phyloP scores from a whole-genome alignment of 805 yeast species.

The Candida morakotiae region DNA sequence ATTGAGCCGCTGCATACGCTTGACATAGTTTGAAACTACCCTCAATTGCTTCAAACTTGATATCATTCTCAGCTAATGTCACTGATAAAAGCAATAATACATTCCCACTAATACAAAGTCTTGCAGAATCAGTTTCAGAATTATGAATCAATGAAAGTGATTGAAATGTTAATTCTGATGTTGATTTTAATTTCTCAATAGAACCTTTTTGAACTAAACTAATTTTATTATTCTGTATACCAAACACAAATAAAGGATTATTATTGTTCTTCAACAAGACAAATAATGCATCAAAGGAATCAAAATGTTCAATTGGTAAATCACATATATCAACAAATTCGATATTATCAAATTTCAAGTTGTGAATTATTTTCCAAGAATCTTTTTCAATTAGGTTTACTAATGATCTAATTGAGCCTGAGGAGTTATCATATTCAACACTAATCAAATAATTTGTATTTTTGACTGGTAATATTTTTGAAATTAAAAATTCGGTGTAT shows the following conservation, averaged over 20 bases:
- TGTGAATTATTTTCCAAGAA: not conserved
- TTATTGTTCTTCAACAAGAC: not conserved
- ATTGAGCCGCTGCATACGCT: slow-evolving; percentile 3
- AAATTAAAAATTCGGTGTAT: not conserved
- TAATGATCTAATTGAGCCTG: not conserved
- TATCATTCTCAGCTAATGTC: not conserved
- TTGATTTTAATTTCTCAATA: not conserved
- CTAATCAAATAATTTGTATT: not conserved
- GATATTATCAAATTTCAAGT: not conserved
- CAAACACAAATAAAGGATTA: not conserved
- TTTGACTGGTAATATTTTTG: not conserved
- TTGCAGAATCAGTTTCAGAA: not conserved
- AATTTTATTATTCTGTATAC: not conserved
- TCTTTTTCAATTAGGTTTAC: not conserved
- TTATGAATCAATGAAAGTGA: not conserved
- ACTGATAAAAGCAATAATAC: not conserved
- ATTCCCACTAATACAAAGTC: not conserved
- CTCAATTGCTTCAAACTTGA: not conserved
- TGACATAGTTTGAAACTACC: not conserved
- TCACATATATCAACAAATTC: not conserved
- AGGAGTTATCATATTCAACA: slow-evolving; percentile 2
- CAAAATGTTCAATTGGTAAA: not conserved
- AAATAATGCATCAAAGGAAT: not conserved
- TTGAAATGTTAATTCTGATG: not conserved
- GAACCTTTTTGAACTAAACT: not conserved